Conservation (phyloP, 1,284 basidiomycete genomes). For the Rhodofomes roseus region DNA sequence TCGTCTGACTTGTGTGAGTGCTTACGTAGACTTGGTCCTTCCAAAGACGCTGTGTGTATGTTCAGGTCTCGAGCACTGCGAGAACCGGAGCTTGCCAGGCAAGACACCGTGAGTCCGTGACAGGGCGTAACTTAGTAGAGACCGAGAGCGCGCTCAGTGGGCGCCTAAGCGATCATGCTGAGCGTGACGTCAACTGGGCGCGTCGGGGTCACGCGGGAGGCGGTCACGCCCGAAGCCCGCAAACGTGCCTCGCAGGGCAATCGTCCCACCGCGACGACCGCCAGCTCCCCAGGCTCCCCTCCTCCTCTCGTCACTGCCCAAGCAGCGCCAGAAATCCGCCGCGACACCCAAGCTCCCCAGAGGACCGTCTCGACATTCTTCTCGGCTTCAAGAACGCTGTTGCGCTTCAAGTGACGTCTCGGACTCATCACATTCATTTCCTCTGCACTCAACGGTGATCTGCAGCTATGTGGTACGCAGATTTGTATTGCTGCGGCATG, state of each 20-base stretch:
- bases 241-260: slow-evolving; percentile 17
- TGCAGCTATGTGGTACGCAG: slow-evolving; percentile 23
- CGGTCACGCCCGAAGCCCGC: slow-evolving; percentile 17
- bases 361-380: slow-evolving; percentile 9
- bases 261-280: slow-evolving; percentile 21
- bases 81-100: neutral
- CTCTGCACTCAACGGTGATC: slow-evolving; percentile 3
- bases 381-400: slow-evolving; percentile 16
- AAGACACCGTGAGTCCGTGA: neutral
- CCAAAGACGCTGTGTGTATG: neutral
- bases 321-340: slow-evolving; percentile 15
- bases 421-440: slow-evolving; percentile 11
- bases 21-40: neutral
- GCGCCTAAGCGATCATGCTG: neutral
- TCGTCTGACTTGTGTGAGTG: neutral
- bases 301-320: slow-evolving; percentile 15
- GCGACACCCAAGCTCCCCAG: slow-evolving; percentile 11
- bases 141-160: neutral
- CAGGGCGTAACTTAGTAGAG: neutral
- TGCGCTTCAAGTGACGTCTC: slow-evolving; percentile 16
- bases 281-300: slow-evolving; percentile 6
- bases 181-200: slow-evolving; percentile 10
- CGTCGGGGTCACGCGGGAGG: slow-evolving; percentile 3
- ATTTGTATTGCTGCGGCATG: neutral
- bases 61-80: neutral